Evolutionary conservation across 139 green algal species (phyloP).

Genomic region (Coelastrella sp.): DNA sequence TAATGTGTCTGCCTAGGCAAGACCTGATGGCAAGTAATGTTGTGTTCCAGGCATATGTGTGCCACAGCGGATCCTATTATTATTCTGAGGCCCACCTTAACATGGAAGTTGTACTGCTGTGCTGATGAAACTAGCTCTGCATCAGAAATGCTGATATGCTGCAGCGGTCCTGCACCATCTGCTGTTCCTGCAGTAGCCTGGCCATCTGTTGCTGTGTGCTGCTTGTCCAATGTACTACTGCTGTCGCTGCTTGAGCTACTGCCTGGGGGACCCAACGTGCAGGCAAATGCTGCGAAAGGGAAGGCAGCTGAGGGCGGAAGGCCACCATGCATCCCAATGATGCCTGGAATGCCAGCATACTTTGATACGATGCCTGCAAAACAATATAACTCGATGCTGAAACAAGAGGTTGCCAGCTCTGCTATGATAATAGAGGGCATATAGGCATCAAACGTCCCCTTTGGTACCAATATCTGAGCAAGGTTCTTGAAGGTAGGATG

Average conservation of each 20-base stretch:
- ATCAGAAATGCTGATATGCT: constrained; percentile 45
- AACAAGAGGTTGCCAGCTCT: neutral
- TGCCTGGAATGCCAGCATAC: constrained; percentile 32
- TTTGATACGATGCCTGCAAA: constrained; percentile 36
- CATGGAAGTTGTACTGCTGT: constrained; percentile 65
- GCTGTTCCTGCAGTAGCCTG: neutral
- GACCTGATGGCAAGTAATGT: neutral
- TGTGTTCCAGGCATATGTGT: too few relatives aligned
- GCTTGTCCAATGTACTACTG: neutral
- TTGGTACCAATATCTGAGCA: too few relatives aligned
- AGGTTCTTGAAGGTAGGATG: too few relatives aligned
- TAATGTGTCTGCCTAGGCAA: neutral
- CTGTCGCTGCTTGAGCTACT: neutral
- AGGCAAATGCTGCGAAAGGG: constrained; percentile 51
- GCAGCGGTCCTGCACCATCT: neutral
- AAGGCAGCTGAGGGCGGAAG: constrained; percentile 57
- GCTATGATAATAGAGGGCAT: neutral
- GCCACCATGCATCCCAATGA: constrained; percentile 67
- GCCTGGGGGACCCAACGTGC: neutral
- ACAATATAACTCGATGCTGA: neutral
- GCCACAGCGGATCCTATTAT: neutral
- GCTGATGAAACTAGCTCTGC: constrained; percentile 43
- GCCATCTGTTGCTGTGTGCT: neutral
- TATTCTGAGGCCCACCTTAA: neutral
- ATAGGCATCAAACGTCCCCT: neutral